phyloP scores from a whole-genome alignment of 306 rosid genomes.

The Fragaria nilgerrensis region DNA sequence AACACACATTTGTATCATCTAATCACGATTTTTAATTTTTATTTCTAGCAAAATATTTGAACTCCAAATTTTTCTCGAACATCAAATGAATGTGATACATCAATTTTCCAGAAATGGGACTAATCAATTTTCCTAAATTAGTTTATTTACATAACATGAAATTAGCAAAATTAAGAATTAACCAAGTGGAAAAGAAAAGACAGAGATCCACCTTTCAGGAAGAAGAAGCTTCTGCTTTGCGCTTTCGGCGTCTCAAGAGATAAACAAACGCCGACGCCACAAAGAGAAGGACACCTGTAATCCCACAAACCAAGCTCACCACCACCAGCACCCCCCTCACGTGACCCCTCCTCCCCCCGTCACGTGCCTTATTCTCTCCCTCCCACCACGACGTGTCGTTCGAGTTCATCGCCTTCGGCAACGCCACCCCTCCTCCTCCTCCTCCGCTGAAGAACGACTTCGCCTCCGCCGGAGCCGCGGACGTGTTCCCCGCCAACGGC shows the following conservation, averaged over 20 bases:
- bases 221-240: no score
- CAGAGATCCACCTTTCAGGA: no score
- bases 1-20: no score
- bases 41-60: no score
- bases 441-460: slow-evolving; percentile 56
- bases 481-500: slow-evolving; percentile 28
- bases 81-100: no score
- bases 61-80: no score
- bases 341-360: slow-evolving; percentile 20
- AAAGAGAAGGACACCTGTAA: slow-evolving; percentile 69
- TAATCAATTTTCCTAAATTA: no score
- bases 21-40: no score
- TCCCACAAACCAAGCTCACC: slow-evolving; percentile 69
- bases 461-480: slow-evolving; percentile 43
- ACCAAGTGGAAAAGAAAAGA: no score
- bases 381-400: slow-evolving; percentile 48
- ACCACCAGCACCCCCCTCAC: slow-evolving; percentile 42
- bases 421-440: slow-evolving; percentile 25
- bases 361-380: neutral
- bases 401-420: slow-evolving; percentile 46
- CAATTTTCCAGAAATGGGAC: no score
- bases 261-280: slow-evolving; percentile 55
- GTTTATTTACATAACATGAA: no score
- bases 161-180: no score
- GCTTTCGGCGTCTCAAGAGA: slow-evolving; percentile 31